Evolutionary conservation across 148 eudicot species (phyloP), one percentile per base, ranked within the genome.

Genomic region (Silene conica): DNA sequence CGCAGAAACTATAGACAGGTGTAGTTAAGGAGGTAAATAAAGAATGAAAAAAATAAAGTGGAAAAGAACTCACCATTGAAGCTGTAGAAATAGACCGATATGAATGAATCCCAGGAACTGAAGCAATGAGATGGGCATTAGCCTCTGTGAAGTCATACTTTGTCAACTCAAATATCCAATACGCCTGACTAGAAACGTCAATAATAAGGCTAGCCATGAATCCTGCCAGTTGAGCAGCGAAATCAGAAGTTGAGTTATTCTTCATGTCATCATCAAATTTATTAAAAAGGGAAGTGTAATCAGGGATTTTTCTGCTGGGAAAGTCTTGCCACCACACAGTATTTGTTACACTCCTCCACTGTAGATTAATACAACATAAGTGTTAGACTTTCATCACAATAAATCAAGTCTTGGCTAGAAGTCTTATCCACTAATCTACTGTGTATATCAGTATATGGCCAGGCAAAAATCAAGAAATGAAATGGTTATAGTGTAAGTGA

Each of bases 261-360:
- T 84, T 74, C 61, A 26, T 19, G 69, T 78, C 79, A 34, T 65
- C 85, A 38, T 77, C 71, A 75, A 76, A 64, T 73, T 75, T 88
- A 21, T 82, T 72, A 73, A 93, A 90, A 76, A 93, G 88, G 69
- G 92, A 75, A 54, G 80, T 60, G 73, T 79, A 84, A 70, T 89
- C 88, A 69, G 90, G 94, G 34, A 57, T 70, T 61, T 69, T 81
- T 45, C 78, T 74, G 58, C 83, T 85, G 43, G 96, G 98, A 63
- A 93, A 93, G 74, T 93, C 98, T 82, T 93, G 96, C 98, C 98
- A 93, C 98, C 98, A 93, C 72, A 93, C 80, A 21, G 92, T 93
- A 83, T 93, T 93, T 15, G 96, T 90, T 73, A 89, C 93, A 72
- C 69, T 80, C 61, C 69, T 88, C 98, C 98, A 93, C 98, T 93